These are phyloP conservation scores for Miscanthus sacchariflorus DNA, from an alignment of 202 grass and related monocot species.

Conservation along the genomic window DNA sequence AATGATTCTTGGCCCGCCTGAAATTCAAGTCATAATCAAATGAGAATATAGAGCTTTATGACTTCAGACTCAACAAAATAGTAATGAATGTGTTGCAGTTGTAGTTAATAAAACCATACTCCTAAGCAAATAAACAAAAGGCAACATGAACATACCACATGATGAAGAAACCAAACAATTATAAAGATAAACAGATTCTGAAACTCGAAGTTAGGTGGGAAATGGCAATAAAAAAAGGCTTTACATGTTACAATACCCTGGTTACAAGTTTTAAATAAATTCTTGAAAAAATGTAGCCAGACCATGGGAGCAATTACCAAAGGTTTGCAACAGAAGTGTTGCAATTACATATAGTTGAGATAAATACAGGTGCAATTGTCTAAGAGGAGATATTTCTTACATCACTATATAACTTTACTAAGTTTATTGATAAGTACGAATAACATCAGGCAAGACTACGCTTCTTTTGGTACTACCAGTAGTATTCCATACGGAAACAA, in stretches of 20 bases:
- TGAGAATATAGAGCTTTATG: conserved; percentile 23
- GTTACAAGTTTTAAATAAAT: neutral
- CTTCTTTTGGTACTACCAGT: neutral
- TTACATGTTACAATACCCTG: neutral
- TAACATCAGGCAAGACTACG: neutral
- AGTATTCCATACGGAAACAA: neutral
- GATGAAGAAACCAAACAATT: neutral
- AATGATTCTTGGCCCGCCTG: conserved; percentile 99
- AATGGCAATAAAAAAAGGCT: neutral
- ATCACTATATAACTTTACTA: neutral
- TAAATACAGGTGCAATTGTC: neutral
- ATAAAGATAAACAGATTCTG: neutral
- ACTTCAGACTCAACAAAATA: conserved; percentile 10
- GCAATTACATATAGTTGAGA: neutral
- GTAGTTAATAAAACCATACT: neutral
- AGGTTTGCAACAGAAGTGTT: neutral
- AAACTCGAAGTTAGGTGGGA: neutral
- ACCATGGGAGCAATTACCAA: neutral
- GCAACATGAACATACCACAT: neutral
- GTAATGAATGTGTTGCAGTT: neutral
- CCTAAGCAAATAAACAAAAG: neutral
- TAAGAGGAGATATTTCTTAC: neutral
- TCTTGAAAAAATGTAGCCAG: neutral
- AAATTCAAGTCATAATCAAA: conserved; percentile 34
- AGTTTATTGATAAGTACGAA: neutral